Evolutionary conservation across 345 rosid species (phyloP), one percentile per base, ranked within the genome.

Genomic region (Eucalyptus cladocalyx): DNA sequence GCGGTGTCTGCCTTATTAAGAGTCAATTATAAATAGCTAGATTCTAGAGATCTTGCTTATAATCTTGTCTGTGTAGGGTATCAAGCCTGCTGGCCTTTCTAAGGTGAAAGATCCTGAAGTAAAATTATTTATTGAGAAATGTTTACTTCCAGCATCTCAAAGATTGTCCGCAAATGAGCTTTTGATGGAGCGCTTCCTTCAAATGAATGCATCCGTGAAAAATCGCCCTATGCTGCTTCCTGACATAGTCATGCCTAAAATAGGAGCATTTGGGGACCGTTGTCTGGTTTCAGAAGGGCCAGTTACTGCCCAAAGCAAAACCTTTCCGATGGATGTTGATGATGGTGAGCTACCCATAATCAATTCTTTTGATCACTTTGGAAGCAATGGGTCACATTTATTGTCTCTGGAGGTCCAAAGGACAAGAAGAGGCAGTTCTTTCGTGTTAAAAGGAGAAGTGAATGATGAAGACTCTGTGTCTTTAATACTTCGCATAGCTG

Each of bases 201-300:
- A 94, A 89, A 92, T 90, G 86, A 95, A 90, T 90, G 94, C 95
- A 90, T 92, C 92, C 34, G 90, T 89, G 56, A 94, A 90, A 88
- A 94, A 90, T 90, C 90, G 65, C 91, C 94, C 96, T 76, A 89
- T 94, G 42, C 93, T 92, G 7, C 97, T 94, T 90, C 96, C 97
- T 8, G 97, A 94, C 86, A 93, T 94, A 86, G 95, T 95, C 40
- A 90, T 95, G 93, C 95, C 98, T 21, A 95, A 93, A 89, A 93
- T 91, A 81, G 94, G 96, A 67, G 96, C 95, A 86, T 94, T 94
- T 94, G 95, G 94, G 88, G 96, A 93, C 28, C 94, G 95, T 86
- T 96, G 98, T 88, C 92, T 96, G 90, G 93, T 96, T 97, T 96
- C 97, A 62, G 99, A 96, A 91, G 95, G 93, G 67, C 97, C 95